Evolutionary conservation across 2,329 filamentous ascomycete species (phyloP).

Genomic region (Aspergillus sp.): DNA sequence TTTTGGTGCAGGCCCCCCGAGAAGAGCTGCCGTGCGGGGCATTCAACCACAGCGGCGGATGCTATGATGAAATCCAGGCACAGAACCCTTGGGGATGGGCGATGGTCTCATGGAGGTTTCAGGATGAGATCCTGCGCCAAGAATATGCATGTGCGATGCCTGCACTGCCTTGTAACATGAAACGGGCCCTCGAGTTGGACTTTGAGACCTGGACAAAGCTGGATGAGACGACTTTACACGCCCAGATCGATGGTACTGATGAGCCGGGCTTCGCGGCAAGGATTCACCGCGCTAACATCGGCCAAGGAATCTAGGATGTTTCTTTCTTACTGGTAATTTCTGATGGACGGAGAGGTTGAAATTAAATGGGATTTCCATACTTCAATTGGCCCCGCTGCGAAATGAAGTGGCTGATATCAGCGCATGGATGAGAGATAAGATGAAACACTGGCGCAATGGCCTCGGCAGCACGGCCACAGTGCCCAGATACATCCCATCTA

Average conservation of each 20-base stretch:
- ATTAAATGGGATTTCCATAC: neutral
- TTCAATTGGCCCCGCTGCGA: neutral
- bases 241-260: too few relatives aligned
- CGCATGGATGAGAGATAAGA: too few relatives aligned
- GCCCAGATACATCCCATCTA: neutral
- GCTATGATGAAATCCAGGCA: neutral
- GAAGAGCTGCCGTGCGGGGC: neutral
- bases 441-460: neutral
- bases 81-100: neutral
- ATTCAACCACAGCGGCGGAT: neutral
- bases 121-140: neutral
- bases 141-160: neutral
- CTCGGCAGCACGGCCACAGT: too few relatives aligned
- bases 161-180: neutral
- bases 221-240: too few relatives aligned
- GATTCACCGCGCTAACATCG: neutral
- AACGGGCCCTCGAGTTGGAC: neutral
- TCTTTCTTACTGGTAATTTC: neutral
- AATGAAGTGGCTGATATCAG: neutral
- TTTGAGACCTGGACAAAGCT: neutral
- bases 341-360: neutral
- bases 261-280: too few relatives aligned
- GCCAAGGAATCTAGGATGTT: neutral
- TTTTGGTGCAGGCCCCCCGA: neutral
- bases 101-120: neutral